These are phyloP conservation scores for Groenewaldozyma sp. DNA, from an alignment of 1,139 yeast genomes.

Conservation along the genomic window DNA sequence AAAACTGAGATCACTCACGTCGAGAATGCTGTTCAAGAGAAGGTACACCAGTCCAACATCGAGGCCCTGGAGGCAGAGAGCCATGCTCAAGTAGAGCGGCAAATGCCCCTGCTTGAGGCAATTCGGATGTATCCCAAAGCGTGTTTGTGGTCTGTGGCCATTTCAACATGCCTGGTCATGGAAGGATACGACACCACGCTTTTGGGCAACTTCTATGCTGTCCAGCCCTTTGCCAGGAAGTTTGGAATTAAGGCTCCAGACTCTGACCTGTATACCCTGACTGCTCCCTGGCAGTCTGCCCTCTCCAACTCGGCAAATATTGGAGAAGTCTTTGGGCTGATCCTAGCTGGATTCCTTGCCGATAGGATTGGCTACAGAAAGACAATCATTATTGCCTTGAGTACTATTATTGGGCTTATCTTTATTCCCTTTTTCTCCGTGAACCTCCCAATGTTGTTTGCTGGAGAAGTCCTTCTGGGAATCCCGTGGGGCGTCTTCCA, in stretches of 20 bases:
- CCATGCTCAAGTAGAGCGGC: constrained; percentile 10
- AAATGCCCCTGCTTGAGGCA: constrained; percentile 9
- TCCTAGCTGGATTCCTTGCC: constrained; percentile 16
- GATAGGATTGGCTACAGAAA: constrained; percentile 40
- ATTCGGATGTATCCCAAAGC: constrained; percentile 27
- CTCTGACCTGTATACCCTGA: constrained; percentile 26
- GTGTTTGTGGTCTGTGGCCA: constrained; percentile 34
- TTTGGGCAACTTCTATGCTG: constrained; percentile 25
- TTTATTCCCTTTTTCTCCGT: constrained; percentile 37
- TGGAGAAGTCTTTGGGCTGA: constrained; percentile 36
- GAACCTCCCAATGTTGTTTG: constrained; percentile 28
- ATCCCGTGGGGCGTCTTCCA: constrained; percentile 40
- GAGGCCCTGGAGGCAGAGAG: no score
- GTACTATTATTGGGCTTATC: constrained; percentile 23
- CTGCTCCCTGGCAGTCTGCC: constrained; percentile 40
- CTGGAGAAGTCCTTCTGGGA: constrained; percentile 37
- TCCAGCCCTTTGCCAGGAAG: constrained; percentile 28
- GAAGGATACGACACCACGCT: constrained; percentile 39
- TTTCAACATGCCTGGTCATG: constrained; percentile 36
- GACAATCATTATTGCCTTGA: constrained; percentile 30
- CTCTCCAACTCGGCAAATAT: constrained; percentile 32
- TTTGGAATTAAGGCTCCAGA: constrained; percentile 20
- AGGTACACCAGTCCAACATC: no score
- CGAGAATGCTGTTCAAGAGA: not conserved
- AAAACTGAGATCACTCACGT: not conserved